Conservation (phyloP, 345 rosid genomes). For the Sisymbrium altissimum region DNA sequence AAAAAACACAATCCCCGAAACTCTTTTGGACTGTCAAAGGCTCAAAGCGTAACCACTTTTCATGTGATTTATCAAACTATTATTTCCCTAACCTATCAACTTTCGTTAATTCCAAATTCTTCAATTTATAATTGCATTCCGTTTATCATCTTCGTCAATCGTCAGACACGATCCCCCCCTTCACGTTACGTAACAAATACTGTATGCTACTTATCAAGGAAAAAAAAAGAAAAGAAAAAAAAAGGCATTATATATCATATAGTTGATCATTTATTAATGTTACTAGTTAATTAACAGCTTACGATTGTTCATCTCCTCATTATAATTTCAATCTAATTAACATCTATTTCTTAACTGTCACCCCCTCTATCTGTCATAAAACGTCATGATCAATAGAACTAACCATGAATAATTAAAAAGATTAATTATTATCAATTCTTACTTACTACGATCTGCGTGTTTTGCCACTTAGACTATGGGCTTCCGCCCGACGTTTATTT, state of each 20-base stretch:
- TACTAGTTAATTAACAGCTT: not conserved
- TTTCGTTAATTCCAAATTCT: not conserved
- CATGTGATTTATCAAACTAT: constrained; percentile 27
- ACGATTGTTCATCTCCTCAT: not conserved
- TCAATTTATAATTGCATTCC: not conserved
- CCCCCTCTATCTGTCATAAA: not conserved
- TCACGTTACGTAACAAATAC: constrained; percentile 36
- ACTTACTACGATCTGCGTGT: not conserved
- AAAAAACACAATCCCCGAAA: constrained; percentile 32
- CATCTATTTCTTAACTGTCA: not conserved
- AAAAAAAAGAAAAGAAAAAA: too few species aligned
- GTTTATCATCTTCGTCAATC: not conserved
- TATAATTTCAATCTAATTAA: not conserved
- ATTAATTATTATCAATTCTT: not conserved
- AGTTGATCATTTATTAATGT: too few species aligned
- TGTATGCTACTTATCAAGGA: not conserved
- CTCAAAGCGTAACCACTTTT: constrained; percentile 30
- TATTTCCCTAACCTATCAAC: constrained; percentile 30
- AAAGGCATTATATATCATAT: too few species aligned
- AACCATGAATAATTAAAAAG: not conserved
- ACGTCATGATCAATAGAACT: not conserved
- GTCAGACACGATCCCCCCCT: constrained; percentile 50
- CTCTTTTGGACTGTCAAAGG: constrained; percentile 33
- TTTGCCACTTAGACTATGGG: not conserved
- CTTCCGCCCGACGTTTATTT: not conserved